Evolutionary conservation across 2,329 filamentous ascomycete species (phyloP).

Genomic region (Colletotrichum eleusines): DNA sequence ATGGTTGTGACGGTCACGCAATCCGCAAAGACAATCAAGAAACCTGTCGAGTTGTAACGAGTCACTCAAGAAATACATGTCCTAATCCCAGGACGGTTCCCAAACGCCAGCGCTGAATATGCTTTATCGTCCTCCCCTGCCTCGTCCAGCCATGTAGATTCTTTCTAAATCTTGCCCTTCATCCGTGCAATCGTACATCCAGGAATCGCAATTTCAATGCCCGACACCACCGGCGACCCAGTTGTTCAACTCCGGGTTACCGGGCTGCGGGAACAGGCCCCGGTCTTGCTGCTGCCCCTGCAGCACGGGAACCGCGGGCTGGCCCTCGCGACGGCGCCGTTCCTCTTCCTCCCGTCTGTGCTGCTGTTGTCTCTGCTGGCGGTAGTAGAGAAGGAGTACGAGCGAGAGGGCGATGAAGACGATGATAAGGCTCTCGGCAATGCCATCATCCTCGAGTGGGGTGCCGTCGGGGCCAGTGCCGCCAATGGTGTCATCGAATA

Average conservation of each 20-base stretch:
- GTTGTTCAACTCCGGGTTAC: slow-evolving; percentile 75
- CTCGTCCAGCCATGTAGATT: not conserved
- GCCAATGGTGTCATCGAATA: slow-evolving; percentile 67
- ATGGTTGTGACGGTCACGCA: not conserved
- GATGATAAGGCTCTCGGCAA: slow-evolving; percentile 88
- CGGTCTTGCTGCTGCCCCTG: slow-evolving; percentile 42
- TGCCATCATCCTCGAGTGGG: slow-evolving; percentile 75
- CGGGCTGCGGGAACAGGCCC: slow-evolving; percentile 64
- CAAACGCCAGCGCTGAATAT: slow-evolving; percentile 35
- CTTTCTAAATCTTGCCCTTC: slow-evolving; percentile 9
- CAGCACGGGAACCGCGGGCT: slow-evolving; percentile 48
- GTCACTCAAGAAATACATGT: slow-evolving; percentile 14
- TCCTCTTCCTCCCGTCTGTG: slow-evolving; percentile 58
- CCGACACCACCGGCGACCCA: slow-evolving; percentile 76
- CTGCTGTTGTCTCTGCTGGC: slow-evolving; percentile 75
- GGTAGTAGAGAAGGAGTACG: slow-evolving; percentile 83
- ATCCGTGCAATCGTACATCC: slow-evolving; percentile 14
- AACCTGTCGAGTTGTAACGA: slow-evolving; percentile 3
- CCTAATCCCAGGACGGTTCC: slow-evolving; percentile 13
- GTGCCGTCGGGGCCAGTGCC: slow-evolving; percentile 68
- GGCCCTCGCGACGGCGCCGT: slow-evolving; percentile 45
- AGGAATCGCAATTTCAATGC: slow-evolving; percentile 53
- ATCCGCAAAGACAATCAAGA: not conserved
- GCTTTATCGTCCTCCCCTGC: slow-evolving; percentile 22
- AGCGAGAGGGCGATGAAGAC: slow-evolving; percentile 81